Evolutionary conservation across 2,329 filamentous ascomycete genomes (phyloP), one percentile per base, ranked within the genome.

Genomic region (Xylariaceae sp.): DNA sequence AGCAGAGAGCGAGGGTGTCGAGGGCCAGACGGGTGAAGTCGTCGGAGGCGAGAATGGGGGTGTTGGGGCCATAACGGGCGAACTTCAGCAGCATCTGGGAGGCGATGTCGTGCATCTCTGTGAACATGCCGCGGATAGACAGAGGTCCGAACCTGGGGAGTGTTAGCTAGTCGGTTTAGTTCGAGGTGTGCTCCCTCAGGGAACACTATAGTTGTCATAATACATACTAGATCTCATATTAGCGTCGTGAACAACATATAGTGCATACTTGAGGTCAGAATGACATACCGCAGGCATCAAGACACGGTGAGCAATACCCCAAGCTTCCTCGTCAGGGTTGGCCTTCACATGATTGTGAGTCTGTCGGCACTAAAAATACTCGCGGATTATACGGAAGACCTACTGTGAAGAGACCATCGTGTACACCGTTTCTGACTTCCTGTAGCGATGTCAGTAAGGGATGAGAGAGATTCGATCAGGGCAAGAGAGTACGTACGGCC

Each of bases 1-100:
- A 77, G 70, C 87, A 88, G 2, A 92, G 78, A 1, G 86, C 86
- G 7, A 92, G 79, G 0, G 87, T 88, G 69, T 92, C 88, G 2
- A 92, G 79, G 0, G 88, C 85, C 37, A 91, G 75, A n/a, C 88
- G 2, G 45, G 69, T 71, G 48, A 71, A 71, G 44, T 71, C 69
- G 1, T 69, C 68, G 1, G 66, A 52, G 11, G 83, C 82, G 50
- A 78, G 75, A 59, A 92, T 87, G 8, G 80, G 75, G 50, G 78
- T 71, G 1, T 77, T 71, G 1, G 83, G 74, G 0, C 88, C 88
- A 64, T 83, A 78, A 39, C 87, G 79, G 15, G 86, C 86, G 81
- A 86, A 86, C 71, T 89, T 89, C 73, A 88, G 77, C 8, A 81
- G 79, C 53, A 90, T 73, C 68, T 90, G 87, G 0, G 78, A 77